Base-by-base conservation (phyloP, 768 basidiomycete species). In the Mycena galericulata region DNA sequence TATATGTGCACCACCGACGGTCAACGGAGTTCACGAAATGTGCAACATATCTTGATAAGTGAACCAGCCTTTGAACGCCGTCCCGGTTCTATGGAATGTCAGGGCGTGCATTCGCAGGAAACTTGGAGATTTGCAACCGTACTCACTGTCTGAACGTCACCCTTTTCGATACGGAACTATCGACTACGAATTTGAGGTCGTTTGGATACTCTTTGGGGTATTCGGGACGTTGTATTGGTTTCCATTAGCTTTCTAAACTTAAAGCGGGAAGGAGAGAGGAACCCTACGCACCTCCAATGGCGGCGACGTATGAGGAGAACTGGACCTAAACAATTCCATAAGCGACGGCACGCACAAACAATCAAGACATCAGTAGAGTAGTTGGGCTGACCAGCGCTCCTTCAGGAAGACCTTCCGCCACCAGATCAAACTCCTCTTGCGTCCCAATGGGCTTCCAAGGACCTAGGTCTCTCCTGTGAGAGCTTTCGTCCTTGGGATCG, bases 31-130 rank as follows among this genome's bases (percentile, higher is more conserved):
- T n/a, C n/a, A n/a, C n/a, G n/a, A n/a, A n/a, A n/a, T n/a, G n/a
- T n/a, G n/a, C n/a, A n/a, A n/a, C n/a, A n/a, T n/a, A 49, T 56
- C 54, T 26, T 64, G 32, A 26, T 56, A 64, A 26, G 45, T 49
- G 62, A 64, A 64, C 34, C 22, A 56, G 24, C 62, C 62, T 56
- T 64, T 64, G 45, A 64, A 64, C 36, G 62, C 62, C 2, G 62
- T 64, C 1, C 62, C 62, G 18, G 62, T 38, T 40, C 62, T 64
- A 40, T n/a, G n/a, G 12, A 29, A 54, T 3, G 40, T 7, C 60
- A 54, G 30, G 41, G 46, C 4, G 36, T 27, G 24, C 20, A 43
- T 56, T 26, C 40, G 20, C 22, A 26, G 6, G 15, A 45, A 5
- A 30, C 46, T 18, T 8, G 27, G 40, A 29, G 11, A 55, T n/a